Evolutionary conservation across 495 filamentous ascomycete species (phyloP), one percentile per base, ranked within the genome.

Genomic region (Daldinia vernicosa): DNA sequence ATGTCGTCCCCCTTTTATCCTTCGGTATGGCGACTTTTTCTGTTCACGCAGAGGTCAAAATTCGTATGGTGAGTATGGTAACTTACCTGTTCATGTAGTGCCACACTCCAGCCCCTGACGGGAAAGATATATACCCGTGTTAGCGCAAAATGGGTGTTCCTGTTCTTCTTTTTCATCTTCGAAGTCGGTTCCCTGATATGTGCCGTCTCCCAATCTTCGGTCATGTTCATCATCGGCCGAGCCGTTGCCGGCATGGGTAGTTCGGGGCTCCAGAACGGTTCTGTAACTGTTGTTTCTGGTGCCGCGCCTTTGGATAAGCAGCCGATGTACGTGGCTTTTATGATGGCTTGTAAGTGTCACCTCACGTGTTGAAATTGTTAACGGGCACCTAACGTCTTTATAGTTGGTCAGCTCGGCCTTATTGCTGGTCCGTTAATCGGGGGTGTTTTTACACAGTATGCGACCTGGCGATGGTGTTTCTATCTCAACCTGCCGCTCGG

Each of bases 401-500:
- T 33, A 78, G 79, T 74, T 19, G 71, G 74, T 1, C 79, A 81
- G 51, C 33, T 79, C 2, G 78, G 78, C n/a, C 40, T 88, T 7
- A 69, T 81, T 12, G 55, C 72, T n/a, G 80, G 78, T 0, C 89
- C 89, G 0, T 60, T 91, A 27, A 69, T 91, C 22, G 88, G 89
- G 52, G 90, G 90, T 26, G 83, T 85, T 0, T 87, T 93, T 54
- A 92, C 90, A 1, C 84, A 89, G 40, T 80, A 87, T 35, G 80
- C 74, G 85, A 76, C 65, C 32, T 82, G 80, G 80, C 59, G 80
- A 9, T 84, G 82, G 82, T 84, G 89, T 73, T 90, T 90, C 73
- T 90, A 90, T 69, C 89, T 92, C 61, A 91, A 90, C 71, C 81
- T 91, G 24, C 88, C 88, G 0, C 80, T 90, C 45, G 88, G 88